These are phyloP conservation scores for Zalaria sp. DNA, from an alignment of 2,329 filamentous ascomycete species.

Conservation along the genomic window DNA sequence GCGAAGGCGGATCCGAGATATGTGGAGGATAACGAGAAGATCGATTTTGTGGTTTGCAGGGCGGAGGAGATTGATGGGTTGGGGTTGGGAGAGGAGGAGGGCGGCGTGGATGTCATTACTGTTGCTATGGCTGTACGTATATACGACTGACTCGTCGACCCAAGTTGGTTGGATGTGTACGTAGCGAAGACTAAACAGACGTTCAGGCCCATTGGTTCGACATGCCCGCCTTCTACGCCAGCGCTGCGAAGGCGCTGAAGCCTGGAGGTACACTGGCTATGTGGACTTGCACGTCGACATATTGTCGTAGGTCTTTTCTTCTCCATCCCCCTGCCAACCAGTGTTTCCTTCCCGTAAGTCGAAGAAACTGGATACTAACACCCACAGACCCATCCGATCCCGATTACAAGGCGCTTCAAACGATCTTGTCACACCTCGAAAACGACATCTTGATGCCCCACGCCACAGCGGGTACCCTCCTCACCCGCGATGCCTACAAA, in stretches of 20 bases:
- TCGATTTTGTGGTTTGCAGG: conserved; percentile 10
- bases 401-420: conserved; percentile 28
- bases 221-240: conserved; percentile 34
- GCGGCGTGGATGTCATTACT: conserved; percentile 10
- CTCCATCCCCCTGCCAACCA: conserved; percentile 9
- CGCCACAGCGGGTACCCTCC: conserved; percentile 26
- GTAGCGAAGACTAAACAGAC: neutral
- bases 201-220: conserved; percentile 42
- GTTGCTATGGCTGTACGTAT: conserved; percentile 10
- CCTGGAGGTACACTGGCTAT: conserved; percentile 42
- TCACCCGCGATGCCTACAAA: conserved; percentile 27
- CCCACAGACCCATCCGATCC: conserved; percentile 16
- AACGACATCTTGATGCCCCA: conserved; percentile 24
- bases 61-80: conserved; percentile 22
- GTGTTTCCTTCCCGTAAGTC: conserved; percentile 7
- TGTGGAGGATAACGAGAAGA: neutral
- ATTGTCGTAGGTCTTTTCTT: conserved; percentile 12
- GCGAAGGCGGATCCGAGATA: conserved; percentile 19
- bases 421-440: conserved; percentile 24
- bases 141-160: neutral
- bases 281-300: conserved; percentile 26
- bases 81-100: neutral
- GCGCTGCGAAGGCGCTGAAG: conserved; percentile 32
- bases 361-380: conserved; percentile 3
- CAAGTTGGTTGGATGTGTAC: neutral